These are phyloP conservation scores for Wickerhamiella pararugosa DNA, from an alignment of 1,139 yeast genomes.

Conservation along the genomic window DNA sequence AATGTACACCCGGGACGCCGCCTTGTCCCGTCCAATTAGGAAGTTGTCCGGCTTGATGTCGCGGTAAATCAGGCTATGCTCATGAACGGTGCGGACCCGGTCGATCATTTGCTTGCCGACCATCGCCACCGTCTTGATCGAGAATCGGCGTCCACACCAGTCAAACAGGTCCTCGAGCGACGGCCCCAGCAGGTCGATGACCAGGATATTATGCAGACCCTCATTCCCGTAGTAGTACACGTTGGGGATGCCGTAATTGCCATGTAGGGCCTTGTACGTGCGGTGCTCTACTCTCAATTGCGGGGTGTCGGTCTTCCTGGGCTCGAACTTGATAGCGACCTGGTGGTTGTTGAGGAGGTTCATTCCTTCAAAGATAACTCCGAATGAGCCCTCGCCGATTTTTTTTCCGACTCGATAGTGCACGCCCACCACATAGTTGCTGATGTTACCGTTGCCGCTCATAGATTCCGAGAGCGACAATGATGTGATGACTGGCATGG, in stretches of 20 bases:
- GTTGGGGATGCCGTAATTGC: constrained; percentile 75
- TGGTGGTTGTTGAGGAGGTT: constrained; percentile 70
- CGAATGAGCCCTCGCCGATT: constrained; percentile 97
- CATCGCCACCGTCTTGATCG: constrained; percentile 78
- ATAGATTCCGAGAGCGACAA: not conserved
- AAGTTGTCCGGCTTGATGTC: constrained; percentile 96
- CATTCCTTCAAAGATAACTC: constrained; percentile 89
- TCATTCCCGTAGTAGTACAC: constrained; percentile 97
- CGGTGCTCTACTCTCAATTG: constrained; percentile 91
- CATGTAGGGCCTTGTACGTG: constrained; percentile 76
- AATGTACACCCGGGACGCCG: constrained; percentile 38
- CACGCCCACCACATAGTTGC: constrained; percentile 38
- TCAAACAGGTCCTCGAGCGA: constrained; percentile 91
- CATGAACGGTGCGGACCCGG: constrained; percentile 76
- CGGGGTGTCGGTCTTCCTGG: constrained; percentile 93
- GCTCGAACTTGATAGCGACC: constrained; percentile 68
- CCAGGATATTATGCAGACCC: constrained; percentile 85
- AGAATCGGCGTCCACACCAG: constrained; percentile 91
- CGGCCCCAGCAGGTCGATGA: constrained; percentile 89
- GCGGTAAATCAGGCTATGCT: constrained; percentile 78
- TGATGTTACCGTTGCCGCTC: constrained; percentile 7
- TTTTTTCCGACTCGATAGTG: constrained; percentile 94
- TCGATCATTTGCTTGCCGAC: constrained; percentile 86
- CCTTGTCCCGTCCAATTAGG: constrained; percentile 54
- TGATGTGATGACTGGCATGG: not conserved